Conservation (phyloP, 2,329 filamentous ascomycete species). For the Stemphylium lycopersici region DNA sequence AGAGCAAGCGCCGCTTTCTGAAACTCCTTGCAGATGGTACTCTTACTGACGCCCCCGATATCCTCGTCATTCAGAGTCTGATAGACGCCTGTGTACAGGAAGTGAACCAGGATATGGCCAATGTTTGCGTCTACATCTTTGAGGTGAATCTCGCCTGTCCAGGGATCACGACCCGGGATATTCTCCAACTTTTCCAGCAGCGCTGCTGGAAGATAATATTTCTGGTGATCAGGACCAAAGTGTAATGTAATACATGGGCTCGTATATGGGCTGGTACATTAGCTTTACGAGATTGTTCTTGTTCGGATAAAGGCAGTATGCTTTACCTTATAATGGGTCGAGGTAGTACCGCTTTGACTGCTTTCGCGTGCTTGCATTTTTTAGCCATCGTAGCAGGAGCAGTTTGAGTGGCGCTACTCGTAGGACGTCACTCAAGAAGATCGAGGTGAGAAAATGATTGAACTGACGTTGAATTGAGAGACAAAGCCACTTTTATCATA, state of each 20-base stretch:
- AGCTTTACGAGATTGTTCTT: neutral
- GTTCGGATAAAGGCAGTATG: neutral
- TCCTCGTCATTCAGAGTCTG: constrained; percentile 27
- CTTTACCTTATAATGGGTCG: neutral
- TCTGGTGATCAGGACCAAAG: constrained; percentile 2
- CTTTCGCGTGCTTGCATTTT: neutral
- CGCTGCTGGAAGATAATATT: neutral
- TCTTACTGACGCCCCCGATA: neutral
- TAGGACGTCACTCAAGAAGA: neutral
- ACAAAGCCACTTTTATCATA: neutral
- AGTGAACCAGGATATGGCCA: constrained; percentile 31
- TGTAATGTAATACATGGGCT: constrained; percentile 1
- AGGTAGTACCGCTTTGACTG: neutral
- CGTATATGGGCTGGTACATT: neutral
- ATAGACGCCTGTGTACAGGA: constrained; percentile 34
- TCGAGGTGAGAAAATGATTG: neutral
- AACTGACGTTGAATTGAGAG: neutral
- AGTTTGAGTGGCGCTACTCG: neutral
- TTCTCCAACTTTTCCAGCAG: neutral
- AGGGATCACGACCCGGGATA: constrained; percentile 5
- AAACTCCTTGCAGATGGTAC: neutral
- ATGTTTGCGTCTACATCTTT: constrained; percentile 23
- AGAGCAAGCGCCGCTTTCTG: constrained; percentile 3
- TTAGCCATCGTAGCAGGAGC: constrained; percentile 4
- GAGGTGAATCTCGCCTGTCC: constrained; percentile 4